These are phyloP conservation scores for Entomortierella chlamydospora DNA, from an alignment of 192 early-diverging fungal species.

Conservation along the genomic window DNA sequence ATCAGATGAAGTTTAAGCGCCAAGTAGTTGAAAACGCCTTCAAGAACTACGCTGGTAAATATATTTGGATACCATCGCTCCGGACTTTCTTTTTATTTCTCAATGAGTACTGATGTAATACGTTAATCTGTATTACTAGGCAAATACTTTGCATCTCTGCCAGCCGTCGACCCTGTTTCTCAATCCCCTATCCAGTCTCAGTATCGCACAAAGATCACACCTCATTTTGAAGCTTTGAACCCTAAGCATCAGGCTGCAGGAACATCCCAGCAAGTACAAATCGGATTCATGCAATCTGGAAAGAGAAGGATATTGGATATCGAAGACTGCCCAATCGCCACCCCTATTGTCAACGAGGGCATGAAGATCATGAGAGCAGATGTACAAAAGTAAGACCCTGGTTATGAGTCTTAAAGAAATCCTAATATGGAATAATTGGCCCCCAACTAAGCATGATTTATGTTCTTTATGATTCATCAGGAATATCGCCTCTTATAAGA, in stretches of 20 bases:
- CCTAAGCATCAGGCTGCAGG: constrained; percentile 54
- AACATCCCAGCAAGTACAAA: constrained; percentile 29
- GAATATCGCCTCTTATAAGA: constrained; percentile 65
- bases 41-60: constrained; percentile 48
- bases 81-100: no score
- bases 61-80: neutral
- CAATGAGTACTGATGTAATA: no score
- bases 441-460: neutral
- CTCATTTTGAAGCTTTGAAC: constrained; percentile 70
- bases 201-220: constrained; percentile 76
- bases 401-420: neutral
- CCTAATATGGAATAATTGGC: neutral
- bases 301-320: constrained; percentile 73
- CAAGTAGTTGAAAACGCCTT: constrained; percentile 65
- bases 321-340: constrained; percentile 73
- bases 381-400: constrained; percentile 44
- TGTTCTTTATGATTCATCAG: constrained; percentile 11
- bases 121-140: no score
- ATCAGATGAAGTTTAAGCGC: constrained; percentile 72
- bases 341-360: constrained; percentile 67
- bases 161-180: constrained; percentile 56
- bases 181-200: constrained; percentile 67
- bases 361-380: constrained; percentile 57
- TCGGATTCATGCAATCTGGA: constrained; percentile 71
- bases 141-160: constrained; percentile 56